Conservation (phyloP, 2,329 filamentous ascomycete genomes). For the Aurifilum marmelostoma region DNA sequence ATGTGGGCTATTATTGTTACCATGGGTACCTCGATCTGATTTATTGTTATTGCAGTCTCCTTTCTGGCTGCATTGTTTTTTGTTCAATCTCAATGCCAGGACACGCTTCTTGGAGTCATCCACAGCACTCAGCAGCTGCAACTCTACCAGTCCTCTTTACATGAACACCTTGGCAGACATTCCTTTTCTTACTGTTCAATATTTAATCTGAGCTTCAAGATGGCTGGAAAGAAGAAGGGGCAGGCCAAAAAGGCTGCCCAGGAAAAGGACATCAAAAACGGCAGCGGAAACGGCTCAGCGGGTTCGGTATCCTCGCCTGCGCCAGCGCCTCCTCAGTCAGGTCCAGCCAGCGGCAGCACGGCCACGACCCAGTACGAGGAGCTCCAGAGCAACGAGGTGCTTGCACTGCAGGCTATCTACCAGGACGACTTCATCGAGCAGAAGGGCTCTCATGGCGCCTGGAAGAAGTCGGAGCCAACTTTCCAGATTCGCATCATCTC, state of each 20-base stretch:
- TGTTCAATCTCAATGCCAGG: constrained; percentile 25
- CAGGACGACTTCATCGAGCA: constrained; percentile 83
- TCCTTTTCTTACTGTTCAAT: not conserved
- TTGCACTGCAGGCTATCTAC: constrained; percentile 86
- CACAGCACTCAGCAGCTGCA: not conserved
- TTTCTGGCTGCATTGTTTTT: constrained; percentile 49
- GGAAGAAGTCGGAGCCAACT: constrained; percentile 86
- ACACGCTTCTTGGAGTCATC: not conserved
- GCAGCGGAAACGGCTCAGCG: constrained; percentile 43
- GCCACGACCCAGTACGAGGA: constrained; percentile 72
- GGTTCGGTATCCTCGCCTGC: constrained; percentile 42
- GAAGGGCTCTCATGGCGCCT: constrained; percentile 71
- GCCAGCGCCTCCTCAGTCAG: constrained; percentile 8
- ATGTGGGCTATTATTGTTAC: constrained; percentile 22
- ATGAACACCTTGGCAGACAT: too few species aligned
- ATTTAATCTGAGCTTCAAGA: constrained; percentile 40
- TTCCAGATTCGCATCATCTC: constrained; percentile 82
- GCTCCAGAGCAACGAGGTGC: constrained; percentile 84
- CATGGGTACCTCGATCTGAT: constrained; percentile 55
- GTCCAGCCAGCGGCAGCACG: constrained; percentile 4
- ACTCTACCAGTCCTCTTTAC: not conserved
- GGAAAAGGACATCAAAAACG: constrained; percentile 41
- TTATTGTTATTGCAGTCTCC: constrained; percentile 50
- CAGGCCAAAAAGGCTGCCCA: constrained; percentile 53
- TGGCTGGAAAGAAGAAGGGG: constrained; percentile 57